phyloP scores from a whole-genome alignment of 805 yeast genomes.

The Suhomyces kilbournensis region DNA sequence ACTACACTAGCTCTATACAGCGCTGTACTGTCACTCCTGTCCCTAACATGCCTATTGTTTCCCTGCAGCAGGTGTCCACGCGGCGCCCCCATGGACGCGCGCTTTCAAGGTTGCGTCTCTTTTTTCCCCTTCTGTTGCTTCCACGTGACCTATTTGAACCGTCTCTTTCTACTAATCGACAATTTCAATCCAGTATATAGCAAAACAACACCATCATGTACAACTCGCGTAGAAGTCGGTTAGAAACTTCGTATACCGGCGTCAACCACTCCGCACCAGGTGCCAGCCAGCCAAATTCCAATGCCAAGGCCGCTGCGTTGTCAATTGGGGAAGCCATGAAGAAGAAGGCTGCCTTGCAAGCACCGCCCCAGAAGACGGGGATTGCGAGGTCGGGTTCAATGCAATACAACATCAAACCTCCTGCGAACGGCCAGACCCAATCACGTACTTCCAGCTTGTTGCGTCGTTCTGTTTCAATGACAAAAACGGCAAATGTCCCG shows the following conservation, averaged over 20 bases:
- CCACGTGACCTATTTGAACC: not conserved
- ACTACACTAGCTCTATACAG: too few species aligned
- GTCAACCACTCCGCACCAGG: constrained; percentile 36
- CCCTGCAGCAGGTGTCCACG: too few species aligned
- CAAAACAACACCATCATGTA: constrained; percentile 15
- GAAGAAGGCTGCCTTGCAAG: constrained; percentile 4
- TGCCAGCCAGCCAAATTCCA: constrained; percentile 32
- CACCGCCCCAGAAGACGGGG: constrained; percentile 7
- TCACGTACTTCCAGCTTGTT: not conserved
- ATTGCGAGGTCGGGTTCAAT: constrained; percentile 11
- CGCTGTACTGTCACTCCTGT: too few species aligned
- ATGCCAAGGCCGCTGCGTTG: constrained; percentile 45
- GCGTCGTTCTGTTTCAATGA: not conserved
- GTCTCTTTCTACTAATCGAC: not conserved
- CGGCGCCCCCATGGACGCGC: not conserved
- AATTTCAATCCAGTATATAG: not conserved
- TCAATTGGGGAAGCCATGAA: constrained; percentile 38
- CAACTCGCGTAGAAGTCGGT: constrained; percentile 32
- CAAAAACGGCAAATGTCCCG: not conserved
- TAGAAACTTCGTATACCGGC: constrained; percentile 39
- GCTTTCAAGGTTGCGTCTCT: not conserved
- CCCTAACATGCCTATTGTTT: not conserved
- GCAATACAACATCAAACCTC: constrained; percentile 13
- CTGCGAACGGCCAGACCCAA: not conserved
- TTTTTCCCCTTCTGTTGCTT: not conserved